phyloP scores from a whole-genome alignment of 495 filamentous ascomycete genomes.

The Aspergillus asperescens region DNA sequence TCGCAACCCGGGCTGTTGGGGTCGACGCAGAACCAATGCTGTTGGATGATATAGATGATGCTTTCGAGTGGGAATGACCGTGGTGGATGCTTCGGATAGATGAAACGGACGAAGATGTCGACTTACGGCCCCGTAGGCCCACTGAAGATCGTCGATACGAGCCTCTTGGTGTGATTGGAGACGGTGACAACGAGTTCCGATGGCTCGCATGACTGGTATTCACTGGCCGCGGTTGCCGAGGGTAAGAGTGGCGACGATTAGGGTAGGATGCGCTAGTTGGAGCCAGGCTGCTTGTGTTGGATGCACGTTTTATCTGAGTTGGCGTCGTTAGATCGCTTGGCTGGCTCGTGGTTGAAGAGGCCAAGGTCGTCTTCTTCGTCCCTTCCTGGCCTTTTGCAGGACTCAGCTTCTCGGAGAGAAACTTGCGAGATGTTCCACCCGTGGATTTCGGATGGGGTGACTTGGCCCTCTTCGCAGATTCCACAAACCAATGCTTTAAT shows the following conservation, averaged over 20 bases:
- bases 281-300: constrained; percentile 42
- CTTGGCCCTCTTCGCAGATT: constrained; percentile 67
- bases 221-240: constrained; percentile 46
- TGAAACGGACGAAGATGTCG: constrained; percentile 91
- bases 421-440: constrained; percentile 32
- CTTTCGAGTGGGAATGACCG: constrained; percentile 81
- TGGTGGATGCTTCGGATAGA: constrained; percentile 91
- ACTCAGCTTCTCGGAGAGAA: constrained; percentile 39
- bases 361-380: constrained; percentile 24
- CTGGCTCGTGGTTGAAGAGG: constrained; percentile 21
- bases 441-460: constrained; percentile 50
- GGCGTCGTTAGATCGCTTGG: constrained; percentile 32
- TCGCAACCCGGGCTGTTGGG: constrained; percentile 59
- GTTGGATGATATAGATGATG: constrained; percentile 86
- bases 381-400: constrained; percentile 39
- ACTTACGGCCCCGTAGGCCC: constrained; percentile 85
- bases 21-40: constrained; percentile 61
- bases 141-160: constrained; percentile 70
- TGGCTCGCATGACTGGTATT: constrained; percentile 53
- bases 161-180: constrained; percentile 80
- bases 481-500: constrained; percentile 83
- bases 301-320: constrained; percentile 42
- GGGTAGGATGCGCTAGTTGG: constrained; percentile 45
- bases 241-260: constrained; percentile 43
- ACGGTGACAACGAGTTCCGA: constrained; percentile 83